A percentile compares a stretch with the other conserved stretches of the same genome.
Conservation (phyloP, 2,329 filamentous ascomycete genomes). For the Shiraia bambusicola region DNA sequence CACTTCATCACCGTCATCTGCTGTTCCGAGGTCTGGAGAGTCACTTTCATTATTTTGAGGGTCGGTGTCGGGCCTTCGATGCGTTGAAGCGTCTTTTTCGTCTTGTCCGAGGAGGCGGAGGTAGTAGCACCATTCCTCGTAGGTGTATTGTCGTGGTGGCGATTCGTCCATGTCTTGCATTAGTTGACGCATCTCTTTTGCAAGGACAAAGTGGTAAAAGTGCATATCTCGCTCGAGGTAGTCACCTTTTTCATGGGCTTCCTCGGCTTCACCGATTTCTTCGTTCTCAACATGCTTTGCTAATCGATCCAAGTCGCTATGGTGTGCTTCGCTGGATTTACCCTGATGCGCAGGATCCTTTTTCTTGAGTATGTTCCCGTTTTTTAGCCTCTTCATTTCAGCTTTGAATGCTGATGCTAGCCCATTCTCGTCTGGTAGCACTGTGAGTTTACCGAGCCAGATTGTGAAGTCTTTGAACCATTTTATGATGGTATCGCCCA, state of each 20-base stretch:
- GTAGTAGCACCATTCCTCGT: slow-evolving; percentile 45
- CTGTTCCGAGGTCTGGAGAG: slow-evolving; percentile 35
- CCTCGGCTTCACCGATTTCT: slow-evolving; percentile 46
- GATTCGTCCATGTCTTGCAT: slow-evolving; percentile 46
- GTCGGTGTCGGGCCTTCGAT: slow-evolving; percentile 32
- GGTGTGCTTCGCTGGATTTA: slow-evolving; percentile 10
- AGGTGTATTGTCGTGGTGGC: slow-evolving; percentile 45
- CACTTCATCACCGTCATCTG: slow-evolving; percentile 49
- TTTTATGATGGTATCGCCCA: slow-evolving; percentile 58
- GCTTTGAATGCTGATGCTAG: slow-evolving; percentile 39
- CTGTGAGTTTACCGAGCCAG: slow-evolving; percentile 57
- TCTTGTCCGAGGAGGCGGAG: slow-evolving; percentile 42
- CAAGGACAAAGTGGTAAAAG: slow-evolving; percentile 54
- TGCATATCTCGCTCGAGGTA: slow-evolving; percentile 50
- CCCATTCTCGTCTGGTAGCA: slow-evolving; percentile 54
- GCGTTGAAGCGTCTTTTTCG: slow-evolving; percentile 43
- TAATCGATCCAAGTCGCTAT: slow-evolving; percentile 34
- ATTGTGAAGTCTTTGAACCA: slow-evolving; percentile 57
- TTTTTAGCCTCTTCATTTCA: slow-evolving; percentile 25
- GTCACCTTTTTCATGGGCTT: slow-evolving; percentile 47
- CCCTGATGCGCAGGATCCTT: slow-evolving; percentile 11
- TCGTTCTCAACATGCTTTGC: slow-evolving; percentile 45
- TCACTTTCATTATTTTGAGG: slow-evolving; percentile 20
- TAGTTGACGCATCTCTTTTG: slow-evolving; percentile 47
- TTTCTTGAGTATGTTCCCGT: slow-evolving; percentile 22